phyloP scores from a whole-genome alignment of 495 filamentous ascomycete species.

The Achaetomiella virescens region DNA sequence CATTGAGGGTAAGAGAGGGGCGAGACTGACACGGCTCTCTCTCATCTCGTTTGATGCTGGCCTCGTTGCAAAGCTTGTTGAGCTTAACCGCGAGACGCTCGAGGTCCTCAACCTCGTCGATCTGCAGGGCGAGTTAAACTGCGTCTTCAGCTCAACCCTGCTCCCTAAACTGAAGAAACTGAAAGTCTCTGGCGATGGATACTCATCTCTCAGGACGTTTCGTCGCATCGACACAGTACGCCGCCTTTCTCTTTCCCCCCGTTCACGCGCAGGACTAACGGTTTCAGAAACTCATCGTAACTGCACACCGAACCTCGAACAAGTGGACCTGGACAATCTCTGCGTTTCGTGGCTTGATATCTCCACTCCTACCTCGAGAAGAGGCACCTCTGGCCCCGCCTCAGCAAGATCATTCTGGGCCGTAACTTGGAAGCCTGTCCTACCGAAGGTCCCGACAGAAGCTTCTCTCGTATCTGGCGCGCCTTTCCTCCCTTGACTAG shows the following conservation, averaged over 20 bases:
- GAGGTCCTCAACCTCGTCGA: conserved; percentile 6
- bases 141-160: background rate
- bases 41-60: background rate
- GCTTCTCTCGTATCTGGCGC: background rate
- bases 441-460: too few relatives aligned
- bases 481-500: conserved; percentile 7
- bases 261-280: background rate
- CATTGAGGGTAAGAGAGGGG: background rate
- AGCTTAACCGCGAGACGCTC: background rate
- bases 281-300: background rate
- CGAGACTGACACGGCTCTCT: conserved; percentile 5
- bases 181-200: background rate
- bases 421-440: background rate
- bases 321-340: conserved; percentile 16
- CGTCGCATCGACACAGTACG: background rate
- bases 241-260: background rate
- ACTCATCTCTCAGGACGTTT: background rate
- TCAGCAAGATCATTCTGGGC: conserved; percentile 10
- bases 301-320: conserved; percentile 14
- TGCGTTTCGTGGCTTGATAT: background rate
- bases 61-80: background rate
- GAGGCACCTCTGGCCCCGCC: conserved; percentile 4
- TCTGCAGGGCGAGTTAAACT: background rate
- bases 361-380: background rate
- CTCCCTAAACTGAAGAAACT: conserved; percentile 7